phyloP scores from a whole-genome alignment of 2,329 filamentous ascomycete genomes.

The Bertia moriformis region DNA sequence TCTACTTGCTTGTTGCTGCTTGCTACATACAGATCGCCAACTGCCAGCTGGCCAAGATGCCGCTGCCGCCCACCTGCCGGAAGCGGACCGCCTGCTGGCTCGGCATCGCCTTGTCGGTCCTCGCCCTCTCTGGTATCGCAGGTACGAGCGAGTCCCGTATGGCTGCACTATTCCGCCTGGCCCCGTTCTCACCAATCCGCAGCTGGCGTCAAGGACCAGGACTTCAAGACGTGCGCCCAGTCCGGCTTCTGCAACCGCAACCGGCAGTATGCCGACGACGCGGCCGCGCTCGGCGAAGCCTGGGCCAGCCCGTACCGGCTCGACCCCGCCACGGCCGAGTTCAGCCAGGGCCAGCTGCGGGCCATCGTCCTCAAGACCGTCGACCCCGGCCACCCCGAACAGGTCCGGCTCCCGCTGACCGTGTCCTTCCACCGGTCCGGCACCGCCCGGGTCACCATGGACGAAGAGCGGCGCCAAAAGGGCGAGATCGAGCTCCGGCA shows the following conservation, averaged over 20 bases:
- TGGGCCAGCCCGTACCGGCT: slow-evolving; percentile 76
- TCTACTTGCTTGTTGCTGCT: too few species aligned
- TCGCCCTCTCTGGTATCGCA: not conserved
- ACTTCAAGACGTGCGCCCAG: slow-evolving; percentile 93
- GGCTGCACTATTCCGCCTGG: too few species aligned
- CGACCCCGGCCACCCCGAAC: slow-evolving; percentile 33
- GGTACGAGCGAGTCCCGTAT: too few species aligned
- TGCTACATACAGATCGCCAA: too few species aligned
- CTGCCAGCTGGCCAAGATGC: too few species aligned
- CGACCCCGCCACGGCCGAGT: slow-evolving; percentile 53
- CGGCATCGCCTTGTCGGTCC: not conserved
- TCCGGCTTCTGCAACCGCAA: slow-evolving; percentile 96
- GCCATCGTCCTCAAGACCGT: slow-evolving; percentile 73
- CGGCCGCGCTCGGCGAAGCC: slow-evolving; percentile 41
- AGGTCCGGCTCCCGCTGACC: slow-evolving; percentile 66
- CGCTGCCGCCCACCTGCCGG: too few species aligned
- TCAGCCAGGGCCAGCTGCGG: slow-evolving; percentile 67
- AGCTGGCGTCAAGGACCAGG: slow-evolving; percentile 85
- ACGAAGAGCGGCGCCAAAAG: slow-evolving; percentile 80
- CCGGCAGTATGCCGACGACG: slow-evolving; percentile 72
- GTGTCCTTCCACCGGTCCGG: slow-evolving; percentile 84
- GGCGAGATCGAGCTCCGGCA: slow-evolving; percentile 79
- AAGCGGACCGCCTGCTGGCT: not conserved
- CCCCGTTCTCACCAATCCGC: slow-evolving; percentile 1
- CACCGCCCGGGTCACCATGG: slow-evolving; percentile 71